These are phyloP conservation scores for Schizosaccharomyces osmophilus DNA, from an alignment of 805 yeast species.

Conservation along the genomic window DNA sequence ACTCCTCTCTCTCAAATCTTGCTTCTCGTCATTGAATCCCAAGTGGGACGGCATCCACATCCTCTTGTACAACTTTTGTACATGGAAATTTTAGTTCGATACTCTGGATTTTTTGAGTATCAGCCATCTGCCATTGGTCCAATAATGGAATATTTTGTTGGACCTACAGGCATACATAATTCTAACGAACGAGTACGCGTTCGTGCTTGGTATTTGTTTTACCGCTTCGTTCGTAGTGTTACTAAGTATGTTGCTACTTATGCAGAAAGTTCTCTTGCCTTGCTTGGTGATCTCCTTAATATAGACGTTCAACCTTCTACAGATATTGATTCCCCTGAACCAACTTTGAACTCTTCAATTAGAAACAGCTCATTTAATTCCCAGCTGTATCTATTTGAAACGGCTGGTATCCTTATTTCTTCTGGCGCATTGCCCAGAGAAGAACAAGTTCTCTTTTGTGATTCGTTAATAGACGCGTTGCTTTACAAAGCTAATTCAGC, in stretches of 20 bases:
- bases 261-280: slow-evolving; percentile 32
- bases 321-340: slow-evolving; percentile 15
- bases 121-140: slow-evolving; percentile 27
- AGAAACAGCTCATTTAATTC: slow-evolving; percentile 38
- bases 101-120: slow-evolving; percentile 33
- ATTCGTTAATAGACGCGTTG: neutral
- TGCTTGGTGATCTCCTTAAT: slow-evolving; percentile 34
- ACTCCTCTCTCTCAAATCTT: slow-evolving; percentile 44
- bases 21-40: slow-evolving; percentile 23
- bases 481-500: neutral
- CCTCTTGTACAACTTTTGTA: slow-evolving; percentile 61
- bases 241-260: slow-evolving; percentile 33
- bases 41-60: slow-evolving; percentile 27
- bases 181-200: slow-evolving; percentile 45
- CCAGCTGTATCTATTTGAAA: slow-evolving; percentile 65
- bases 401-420: slow-evolving; percentile 54
- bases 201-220: slow-evolving; percentile 77
- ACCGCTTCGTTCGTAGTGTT: slow-evolving; percentile 54
- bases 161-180: slow-evolving; percentile 63
- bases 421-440: neutral
- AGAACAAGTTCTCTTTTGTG: neutral
- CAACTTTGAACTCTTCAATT: slow-evolving; percentile 27
- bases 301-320: slow-evolving; percentile 33
- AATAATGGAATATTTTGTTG: slow-evolving; percentile 52
- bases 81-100: slow-evolving; percentile 68